Conservation (phyloP, 805 yeast genomes). For the Lachancea nothofagi region DNA sequence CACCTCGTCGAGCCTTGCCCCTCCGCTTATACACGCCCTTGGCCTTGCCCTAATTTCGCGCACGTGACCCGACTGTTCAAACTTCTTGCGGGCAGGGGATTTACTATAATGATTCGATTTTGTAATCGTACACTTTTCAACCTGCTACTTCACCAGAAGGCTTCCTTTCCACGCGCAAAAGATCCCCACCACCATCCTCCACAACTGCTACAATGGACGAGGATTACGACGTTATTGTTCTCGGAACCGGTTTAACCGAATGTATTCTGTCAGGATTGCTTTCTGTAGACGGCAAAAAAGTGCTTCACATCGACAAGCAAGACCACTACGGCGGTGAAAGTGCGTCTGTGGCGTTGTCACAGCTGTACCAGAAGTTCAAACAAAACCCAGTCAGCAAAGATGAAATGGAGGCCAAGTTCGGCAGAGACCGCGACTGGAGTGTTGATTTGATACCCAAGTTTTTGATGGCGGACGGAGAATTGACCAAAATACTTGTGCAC, state of each 20-base stretch:
- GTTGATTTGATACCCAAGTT: conserved; percentile 96
- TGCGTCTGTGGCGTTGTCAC: conserved; percentile 67
- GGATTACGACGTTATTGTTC: conserved; percentile 91
- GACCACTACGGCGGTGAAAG: conserved; percentile 93
- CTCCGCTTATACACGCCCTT: no score
- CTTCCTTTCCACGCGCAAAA: no score
- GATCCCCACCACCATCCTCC: not conserved
- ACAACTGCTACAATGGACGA: conserved; percentile 80
- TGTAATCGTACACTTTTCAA: no score
- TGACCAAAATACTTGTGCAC: conserved; percentile 90
- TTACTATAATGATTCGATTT: no score
- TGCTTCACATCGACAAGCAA: conserved; percentile 91
- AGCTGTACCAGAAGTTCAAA: conserved; percentile 78
- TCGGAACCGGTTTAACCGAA: conserved; percentile 94
- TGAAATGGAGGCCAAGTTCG: conserved; percentile 62
- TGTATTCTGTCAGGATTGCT: conserved; percentile 90
- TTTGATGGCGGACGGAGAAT: conserved; percentile 95
- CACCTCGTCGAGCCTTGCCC: no score
- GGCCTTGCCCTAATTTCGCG: no score
- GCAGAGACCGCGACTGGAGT: conserved; percentile 96
- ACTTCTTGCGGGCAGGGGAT: no score
- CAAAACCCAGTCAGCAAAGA: conserved; percentile 65
- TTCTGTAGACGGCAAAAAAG: conserved; percentile 97
- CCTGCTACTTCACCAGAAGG: no score
- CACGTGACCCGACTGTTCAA: no score